Conservation (phyloP, 2,329 filamentous ascomycete genomes). For the Sporothrix luriei region DNA sequence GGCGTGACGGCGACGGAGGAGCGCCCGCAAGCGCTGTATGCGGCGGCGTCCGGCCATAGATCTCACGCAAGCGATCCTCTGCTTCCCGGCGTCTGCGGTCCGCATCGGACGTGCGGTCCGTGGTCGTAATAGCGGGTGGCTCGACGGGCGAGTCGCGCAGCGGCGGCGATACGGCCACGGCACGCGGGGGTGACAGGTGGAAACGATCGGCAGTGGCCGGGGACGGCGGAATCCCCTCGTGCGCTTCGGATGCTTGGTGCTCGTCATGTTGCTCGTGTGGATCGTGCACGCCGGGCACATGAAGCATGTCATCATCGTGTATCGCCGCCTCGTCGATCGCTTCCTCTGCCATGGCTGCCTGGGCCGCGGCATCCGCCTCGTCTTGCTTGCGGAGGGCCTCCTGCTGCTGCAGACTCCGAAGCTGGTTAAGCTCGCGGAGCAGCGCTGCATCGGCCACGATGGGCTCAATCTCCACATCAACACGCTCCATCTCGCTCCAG, state of each 20-base stretch:
- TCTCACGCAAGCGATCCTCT: conserved; percentile 57
- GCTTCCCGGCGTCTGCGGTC: conserved; percentile 48
- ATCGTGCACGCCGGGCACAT: conserved; percentile 1
- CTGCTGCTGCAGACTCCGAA: conserved; percentile 48
- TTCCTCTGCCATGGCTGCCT: conserved; percentile 42
- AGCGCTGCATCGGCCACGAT: conserved; percentile 60
- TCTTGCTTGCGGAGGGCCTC: conserved; percentile 38
- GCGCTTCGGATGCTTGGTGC: background rate
- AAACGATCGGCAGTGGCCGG: background rate
- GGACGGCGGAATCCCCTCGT: background rate
- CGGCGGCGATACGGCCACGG: conserved; percentile 24
- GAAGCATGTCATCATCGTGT: background rate
- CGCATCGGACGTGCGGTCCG: conserved; percentile 30
- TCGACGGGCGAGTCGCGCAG: conserved; percentile 36
- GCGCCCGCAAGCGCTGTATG: conserved; percentile 17
- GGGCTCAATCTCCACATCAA: conserved; percentile 88
- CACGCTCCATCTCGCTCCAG: conserved; percentile 98
- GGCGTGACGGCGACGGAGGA: conserved; percentile 1
- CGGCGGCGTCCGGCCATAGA: conserved; percentile 50
- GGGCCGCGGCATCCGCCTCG: conserved; percentile 42
- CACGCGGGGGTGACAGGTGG: conserved; percentile 31
- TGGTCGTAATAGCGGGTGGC: conserved; percentile 31
- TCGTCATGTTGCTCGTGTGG: background rate
- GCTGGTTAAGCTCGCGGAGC: conserved; percentile 57
- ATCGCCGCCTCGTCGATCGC: background rate